Evolutionary conservation across 108 stramenopile genomes (phyloP).

Genomic region (Tribonema minus): DNA sequence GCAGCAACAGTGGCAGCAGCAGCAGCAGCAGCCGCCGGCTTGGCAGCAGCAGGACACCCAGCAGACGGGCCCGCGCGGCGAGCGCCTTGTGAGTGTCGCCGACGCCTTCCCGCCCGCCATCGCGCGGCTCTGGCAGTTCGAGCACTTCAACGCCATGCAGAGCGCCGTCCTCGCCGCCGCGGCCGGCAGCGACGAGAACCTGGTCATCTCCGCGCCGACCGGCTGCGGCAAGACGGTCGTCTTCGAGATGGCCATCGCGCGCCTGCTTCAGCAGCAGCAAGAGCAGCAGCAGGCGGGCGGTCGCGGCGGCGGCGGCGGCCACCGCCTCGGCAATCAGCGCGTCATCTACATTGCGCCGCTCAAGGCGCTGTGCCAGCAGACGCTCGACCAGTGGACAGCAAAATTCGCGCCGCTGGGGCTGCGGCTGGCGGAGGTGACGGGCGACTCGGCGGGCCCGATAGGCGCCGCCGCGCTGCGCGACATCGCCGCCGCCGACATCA

Average conservation of each 20-base stretch:
- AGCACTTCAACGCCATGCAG: constrained; percentile 39
- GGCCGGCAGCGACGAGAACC: constrained; percentile 39
- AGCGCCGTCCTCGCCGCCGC: constrained; percentile 31
- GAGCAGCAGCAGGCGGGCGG: constrained; percentile 37
- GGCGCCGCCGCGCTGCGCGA: constrained; percentile 62
- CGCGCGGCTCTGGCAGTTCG: constrained; percentile 36
- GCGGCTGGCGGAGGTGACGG: constrained; percentile 65
- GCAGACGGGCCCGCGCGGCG: no score
- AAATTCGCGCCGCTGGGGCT: constrained; percentile 61
- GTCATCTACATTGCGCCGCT: constrained; percentile 84
- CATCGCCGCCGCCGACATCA: constrained; percentile 70
- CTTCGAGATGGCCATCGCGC: constrained; percentile 89
- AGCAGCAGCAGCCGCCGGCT: no score
- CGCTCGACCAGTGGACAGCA: constrained; percentile 74
- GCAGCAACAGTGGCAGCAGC: no score
- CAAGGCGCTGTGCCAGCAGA: constrained; percentile 92
- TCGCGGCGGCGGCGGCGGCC: no score
- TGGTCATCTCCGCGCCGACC: constrained; percentile 25
- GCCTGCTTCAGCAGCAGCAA: constrained; percentile 57
- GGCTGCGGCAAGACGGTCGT: constrained; percentile 51
- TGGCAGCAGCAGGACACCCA: no score
- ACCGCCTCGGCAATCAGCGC: constrained; percentile 59
- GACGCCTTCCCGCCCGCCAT: no score
- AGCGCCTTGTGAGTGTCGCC: no score
- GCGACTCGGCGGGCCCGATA: constrained; percentile 61